Base-by-base conservation (phyloP, 192 early-diverging fungal genomes). In the Gryganskiella cystojenkinii region DNA sequence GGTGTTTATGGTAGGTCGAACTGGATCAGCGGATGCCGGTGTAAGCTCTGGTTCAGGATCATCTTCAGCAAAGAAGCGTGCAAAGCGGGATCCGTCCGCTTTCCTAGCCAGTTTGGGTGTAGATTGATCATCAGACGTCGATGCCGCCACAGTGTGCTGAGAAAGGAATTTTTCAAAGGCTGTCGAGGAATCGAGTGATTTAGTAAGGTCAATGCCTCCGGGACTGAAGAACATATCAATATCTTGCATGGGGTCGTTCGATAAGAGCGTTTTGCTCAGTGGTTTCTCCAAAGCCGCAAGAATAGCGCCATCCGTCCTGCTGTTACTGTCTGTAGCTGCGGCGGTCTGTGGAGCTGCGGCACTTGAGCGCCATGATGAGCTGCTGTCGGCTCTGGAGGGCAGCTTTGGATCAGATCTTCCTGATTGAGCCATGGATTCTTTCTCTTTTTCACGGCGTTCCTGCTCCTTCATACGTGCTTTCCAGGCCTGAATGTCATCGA, bases 401-500 rank as follows among this genome's bases (percentile, higher is more conserved):
- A 19, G 53, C 24, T 70, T 75, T 9, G 62, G 52, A 25, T 84
- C 83, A n/a, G 35, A 31, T 52, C 46, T 71, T 22, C 57, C 67
- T 19, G 68, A 60, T 31, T 71, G 66, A 24, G 43, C 42, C 17
- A 43, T 27, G 8, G 40, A 45, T 50, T 79, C 61, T 24, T 83
- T 83, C 46, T 83, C 71, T 47, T 83, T 83, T 27, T 83, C 70
- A 34, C 81, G 67, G 42, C 72, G 64, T 33, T 88, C 82, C 22
- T 85, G 83, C 51, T 89, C 78, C 46, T 86, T 87, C 87, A 89
- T 89, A 31, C 78, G 76, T 1, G 82, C 75, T 46, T 87, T 89
- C 87, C 87, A 89, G 30, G 82, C 83, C 67, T 89, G 84, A 27
- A 89, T 64, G 34, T 89, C 85, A 54, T 87, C 82, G 0, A 83